These are phyloP conservation scores for Gossypium davidsonii DNA, from an alignment of 441 rosid species.

Conservation along the genomic window DNA sequence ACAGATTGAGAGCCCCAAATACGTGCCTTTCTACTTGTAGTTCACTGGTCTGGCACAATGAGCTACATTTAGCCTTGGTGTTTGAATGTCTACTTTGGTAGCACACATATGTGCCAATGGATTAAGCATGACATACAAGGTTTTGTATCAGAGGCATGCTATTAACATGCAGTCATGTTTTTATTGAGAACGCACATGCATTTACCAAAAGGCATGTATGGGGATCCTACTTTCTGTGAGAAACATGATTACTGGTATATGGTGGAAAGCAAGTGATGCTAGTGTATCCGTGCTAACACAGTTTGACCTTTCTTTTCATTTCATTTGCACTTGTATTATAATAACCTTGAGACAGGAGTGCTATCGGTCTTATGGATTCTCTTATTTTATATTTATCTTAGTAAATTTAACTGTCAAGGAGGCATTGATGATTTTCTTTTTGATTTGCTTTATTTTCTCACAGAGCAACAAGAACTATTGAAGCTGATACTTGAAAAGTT, in stretches of 20 bases:
- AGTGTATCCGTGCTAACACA: background rate
- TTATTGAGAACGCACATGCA: background rate
- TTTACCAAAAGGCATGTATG: background rate
- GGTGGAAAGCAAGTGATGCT: background rate
- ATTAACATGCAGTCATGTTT: background rate
- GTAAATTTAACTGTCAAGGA: background rate
- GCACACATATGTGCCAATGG: background rate
- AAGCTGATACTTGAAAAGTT: constrained; percentile 58
- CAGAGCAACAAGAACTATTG: constrained; percentile 75
- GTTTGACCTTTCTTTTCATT: background rate
- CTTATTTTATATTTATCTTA: background rate
- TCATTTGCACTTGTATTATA: background rate
- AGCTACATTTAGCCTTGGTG: background rate
- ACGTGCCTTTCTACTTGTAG: background rate
- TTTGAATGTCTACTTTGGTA: constrained; percentile 3
- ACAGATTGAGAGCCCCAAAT: background rate
- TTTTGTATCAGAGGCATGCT: background rate
- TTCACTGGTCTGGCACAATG: background rate
- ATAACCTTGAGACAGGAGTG: background rate
- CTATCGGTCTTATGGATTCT: background rate
- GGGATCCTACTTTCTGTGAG: background rate
- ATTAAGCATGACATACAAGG: background rate
- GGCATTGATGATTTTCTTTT: background rate
- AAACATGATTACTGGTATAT: background rate
- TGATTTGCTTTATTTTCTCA: constrained; percentile 1